phyloP scores from a whole-genome alignment of 1,284 basidiomycete genomes.

The Vanrija pseudolonga region DNA sequence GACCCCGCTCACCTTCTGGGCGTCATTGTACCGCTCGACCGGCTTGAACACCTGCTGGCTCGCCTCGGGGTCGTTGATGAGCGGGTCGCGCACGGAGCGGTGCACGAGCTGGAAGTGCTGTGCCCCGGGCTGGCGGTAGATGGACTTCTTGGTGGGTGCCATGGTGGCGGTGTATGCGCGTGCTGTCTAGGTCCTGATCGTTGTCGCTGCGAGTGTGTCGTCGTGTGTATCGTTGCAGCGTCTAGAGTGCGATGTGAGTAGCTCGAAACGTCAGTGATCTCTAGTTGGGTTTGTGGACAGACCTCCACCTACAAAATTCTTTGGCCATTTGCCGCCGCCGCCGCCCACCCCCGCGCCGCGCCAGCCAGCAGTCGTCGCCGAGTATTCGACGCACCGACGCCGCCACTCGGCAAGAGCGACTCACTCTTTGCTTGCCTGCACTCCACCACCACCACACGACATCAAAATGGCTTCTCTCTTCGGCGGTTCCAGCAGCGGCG shows the following conservation, averaged over 20 bases:
- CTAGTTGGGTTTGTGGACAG: too few relatives aligned
- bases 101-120: slow-evolving; percentile 97
- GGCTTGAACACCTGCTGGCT: slow-evolving; percentile 82
- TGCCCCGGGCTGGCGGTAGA: slow-evolving; percentile 82
- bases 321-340: neutral
- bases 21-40: slow-evolving; percentile 64
- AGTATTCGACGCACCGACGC: neutral
- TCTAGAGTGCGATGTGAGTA: neutral
- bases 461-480: slow-evolving; percentile 10
- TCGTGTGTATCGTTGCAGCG: neutral
- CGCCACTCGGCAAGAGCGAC: neutral
- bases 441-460: neutral
- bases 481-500: slow-evolving; percentile 4
- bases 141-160: slow-evolving; percentile 61
- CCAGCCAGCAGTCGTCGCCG: too few relatives aligned
- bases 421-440: neutral
- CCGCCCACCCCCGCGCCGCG: neutral
- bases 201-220: neutral
- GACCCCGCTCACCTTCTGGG: slow-evolving; percentile 45
- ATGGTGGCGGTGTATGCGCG: slow-evolving; percentile 19
- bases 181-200: neutral
- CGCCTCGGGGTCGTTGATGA: slow-evolving; percentile 89
- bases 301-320: slow-evolving; percentile 12
- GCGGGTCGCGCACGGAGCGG: slow-evolving; percentile 90
- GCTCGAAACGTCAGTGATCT: too few relatives aligned